A percentile compares a stretch with the other conserved stretches of the same genome.
Evolutionary conservation across 441 rosid genomes (phyloP).

Genomic region (Adansonia grandidieri): DNA sequence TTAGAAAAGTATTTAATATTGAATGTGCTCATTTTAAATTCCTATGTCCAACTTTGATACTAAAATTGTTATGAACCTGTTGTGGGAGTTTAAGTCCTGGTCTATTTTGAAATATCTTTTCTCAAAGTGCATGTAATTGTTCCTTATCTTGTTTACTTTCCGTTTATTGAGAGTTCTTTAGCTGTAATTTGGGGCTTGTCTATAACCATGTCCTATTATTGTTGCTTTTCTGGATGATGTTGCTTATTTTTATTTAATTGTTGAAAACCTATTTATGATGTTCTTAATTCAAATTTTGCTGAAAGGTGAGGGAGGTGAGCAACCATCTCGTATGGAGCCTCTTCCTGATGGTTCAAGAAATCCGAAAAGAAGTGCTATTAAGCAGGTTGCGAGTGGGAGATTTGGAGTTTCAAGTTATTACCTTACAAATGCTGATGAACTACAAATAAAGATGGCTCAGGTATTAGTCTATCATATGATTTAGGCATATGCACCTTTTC

Average conservation of each 20-base stretch:
- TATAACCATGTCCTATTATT: neutral
- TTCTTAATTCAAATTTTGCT: constrained; percentile 11
- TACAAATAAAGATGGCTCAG: constrained; percentile 99
- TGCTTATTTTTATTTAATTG: neutral
- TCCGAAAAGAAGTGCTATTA: constrained; percentile 96
- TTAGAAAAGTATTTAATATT: neutral
- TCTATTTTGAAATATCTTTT: neutral
- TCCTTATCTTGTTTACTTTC: neutral
- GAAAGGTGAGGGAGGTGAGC: constrained; percentile 99
- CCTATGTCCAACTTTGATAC: neutral
- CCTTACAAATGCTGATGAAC: constrained; percentile 96
- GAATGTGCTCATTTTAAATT: neutral
- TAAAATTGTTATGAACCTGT: constrained; percentile 1
- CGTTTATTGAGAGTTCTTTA: neutral
- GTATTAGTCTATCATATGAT: constrained; percentile 43
- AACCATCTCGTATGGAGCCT: constrained; percentile 96
- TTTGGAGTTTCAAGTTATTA: constrained; percentile 99
- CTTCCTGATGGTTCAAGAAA: constrained; percentile 92
- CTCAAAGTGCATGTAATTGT: neutral
- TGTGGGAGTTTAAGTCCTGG: neutral
- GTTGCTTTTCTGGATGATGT: neutral
- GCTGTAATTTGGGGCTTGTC: neutral
- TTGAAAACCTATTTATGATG: neutral
- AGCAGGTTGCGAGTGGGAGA: constrained; percentile 99
- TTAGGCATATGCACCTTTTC: constrained; percentile 9